Evolutionary conservation across 1,139 yeast species (phyloP).

Genomic region (Suhomyces taliae): DNA sequence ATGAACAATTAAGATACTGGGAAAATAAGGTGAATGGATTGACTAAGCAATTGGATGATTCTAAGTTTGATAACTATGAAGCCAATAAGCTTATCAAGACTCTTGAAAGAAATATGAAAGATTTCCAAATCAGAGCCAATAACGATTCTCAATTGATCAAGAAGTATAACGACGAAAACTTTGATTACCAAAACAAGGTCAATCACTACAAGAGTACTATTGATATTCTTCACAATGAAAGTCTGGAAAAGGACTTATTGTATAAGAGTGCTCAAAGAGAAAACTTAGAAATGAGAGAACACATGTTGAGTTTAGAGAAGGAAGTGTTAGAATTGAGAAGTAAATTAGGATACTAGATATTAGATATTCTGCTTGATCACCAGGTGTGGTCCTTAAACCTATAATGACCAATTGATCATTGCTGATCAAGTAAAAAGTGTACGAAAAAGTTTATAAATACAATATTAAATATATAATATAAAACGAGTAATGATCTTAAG

Average conservation of each 20-base stretch:
- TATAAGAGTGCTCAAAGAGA: slow-evolving; percentile 38
- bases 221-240: slow-evolving; percentile 38
- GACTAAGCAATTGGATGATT: slow-evolving; percentile 30
- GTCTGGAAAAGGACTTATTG: slow-evolving; percentile 43
- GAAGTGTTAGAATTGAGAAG: slow-evolving; percentile 66
- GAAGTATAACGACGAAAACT: slow-evolving; percentile 49
- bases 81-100: slow-evolving; percentile 31
- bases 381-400: no score
- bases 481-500: no score
- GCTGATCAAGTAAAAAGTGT: no score
- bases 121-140: slow-evolving; percentile 37
- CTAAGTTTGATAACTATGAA: slow-evolving; percentile 33
- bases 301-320: slow-evolving; percentile 55
- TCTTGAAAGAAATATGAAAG: slow-evolving; percentile 36
- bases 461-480: no score
- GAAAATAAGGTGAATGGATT: slow-evolving; percentile 39
- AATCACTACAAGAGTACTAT: slow-evolving; percentile 36
- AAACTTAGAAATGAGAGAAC: slow-evolving; percentile 52
- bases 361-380: no score
- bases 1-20: slow-evolving; percentile 49
- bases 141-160: slow-evolving; percentile 41
- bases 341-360: slow-evolving; percentile 19
- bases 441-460: no score
- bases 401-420: no score
- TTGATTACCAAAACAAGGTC: slow-evolving; percentile 45